Conservation (phyloP, 2,329 filamentous ascomycete genomes). For the Alternaria brassicicola region DNA sequence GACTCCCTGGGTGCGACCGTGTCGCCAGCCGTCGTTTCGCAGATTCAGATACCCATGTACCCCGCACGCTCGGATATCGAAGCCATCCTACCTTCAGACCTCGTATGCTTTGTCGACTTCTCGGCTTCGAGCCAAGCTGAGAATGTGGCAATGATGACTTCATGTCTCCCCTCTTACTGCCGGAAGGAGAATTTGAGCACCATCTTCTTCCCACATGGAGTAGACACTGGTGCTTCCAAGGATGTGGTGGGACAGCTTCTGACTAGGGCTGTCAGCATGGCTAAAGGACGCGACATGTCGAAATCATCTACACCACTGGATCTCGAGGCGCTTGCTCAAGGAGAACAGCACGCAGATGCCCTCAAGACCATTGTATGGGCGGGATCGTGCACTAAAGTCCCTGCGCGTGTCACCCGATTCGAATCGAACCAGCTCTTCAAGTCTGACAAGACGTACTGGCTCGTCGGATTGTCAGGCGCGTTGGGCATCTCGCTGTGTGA, state of each 20-base stretch:
- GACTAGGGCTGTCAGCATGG: neutral
- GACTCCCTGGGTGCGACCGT: neutral
- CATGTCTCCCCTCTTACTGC: neutral
- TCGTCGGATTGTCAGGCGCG: slow-evolving; percentile 31
- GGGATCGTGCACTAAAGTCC: neutral
- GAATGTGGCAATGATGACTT: neutral
- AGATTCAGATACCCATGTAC: neutral
- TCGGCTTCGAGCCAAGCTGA: neutral
- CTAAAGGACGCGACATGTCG: neutral
- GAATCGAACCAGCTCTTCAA: neutral
- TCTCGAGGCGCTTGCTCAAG: neutral
- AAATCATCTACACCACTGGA: neutral
- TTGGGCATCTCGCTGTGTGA: slow-evolving; percentile 20
- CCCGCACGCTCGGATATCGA: neutral
- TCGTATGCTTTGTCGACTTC: neutral
- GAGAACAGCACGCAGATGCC: neutral
- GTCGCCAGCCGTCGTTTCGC: neutral
- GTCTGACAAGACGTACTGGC: slow-evolving; percentile 24
- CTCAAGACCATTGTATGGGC: neutral
- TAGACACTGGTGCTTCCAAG: neutral
- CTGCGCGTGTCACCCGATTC: neutral
- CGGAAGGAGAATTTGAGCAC: neutral
- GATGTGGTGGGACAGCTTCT: neutral
- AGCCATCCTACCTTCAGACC: neutral
- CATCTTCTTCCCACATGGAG: neutral